Base-by-base conservation (phyloP, 805 yeast species). In the Metschnikowia shivogae region DNA sequence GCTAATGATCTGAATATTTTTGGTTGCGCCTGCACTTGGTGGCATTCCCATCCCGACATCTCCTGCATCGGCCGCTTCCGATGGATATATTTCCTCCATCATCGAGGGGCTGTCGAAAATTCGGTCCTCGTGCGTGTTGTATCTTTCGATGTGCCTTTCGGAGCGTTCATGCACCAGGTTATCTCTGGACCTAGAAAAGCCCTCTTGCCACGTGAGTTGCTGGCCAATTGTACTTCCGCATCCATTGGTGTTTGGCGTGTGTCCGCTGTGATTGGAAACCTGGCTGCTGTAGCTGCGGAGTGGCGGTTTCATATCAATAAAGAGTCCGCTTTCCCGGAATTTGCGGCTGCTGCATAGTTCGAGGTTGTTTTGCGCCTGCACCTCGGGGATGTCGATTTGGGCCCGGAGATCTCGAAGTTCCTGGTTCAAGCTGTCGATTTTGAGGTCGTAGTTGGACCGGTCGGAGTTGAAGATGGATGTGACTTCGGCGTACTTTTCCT, bases 1-100 rank as follows among this genome's bases (percentile, higher is more conserved):
- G 49, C 84, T 81, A 39, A 87, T 77, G 43, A 87, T 61, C 58
- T 86, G 96, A 36, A 83, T 74, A 17, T 65, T 61, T 32, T 53
- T 54, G 38, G 57, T 58, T 32, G 50, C 53, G 7, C 56, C 50
- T 3, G 50, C 32, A 8, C 48, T 49, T n/a, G 52, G 53, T 9
- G 50, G 48, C 6, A 50, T 26, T 1, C 48, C 33, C 35, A 45
- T 45, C 14, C 34, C 37, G 27, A 27, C 45, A 13, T 39, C 45
- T 6, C 39, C 43, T 4, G 45, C 39, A 10, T 53, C 55, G 1
- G 52, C 43, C 1, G 52, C 50, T 13, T 53, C 53, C 7, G 33
- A 45, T 2, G 54, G 55, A 30, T 45, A 52, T 3, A 52, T 52
- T 13, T 49, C 52, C 68, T 51, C 78, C 80, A 6, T 79, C 80